Evolutionary conservation across 1,139 yeast species (phyloP).

Genomic region (Candida dubliniensis): DNA sequence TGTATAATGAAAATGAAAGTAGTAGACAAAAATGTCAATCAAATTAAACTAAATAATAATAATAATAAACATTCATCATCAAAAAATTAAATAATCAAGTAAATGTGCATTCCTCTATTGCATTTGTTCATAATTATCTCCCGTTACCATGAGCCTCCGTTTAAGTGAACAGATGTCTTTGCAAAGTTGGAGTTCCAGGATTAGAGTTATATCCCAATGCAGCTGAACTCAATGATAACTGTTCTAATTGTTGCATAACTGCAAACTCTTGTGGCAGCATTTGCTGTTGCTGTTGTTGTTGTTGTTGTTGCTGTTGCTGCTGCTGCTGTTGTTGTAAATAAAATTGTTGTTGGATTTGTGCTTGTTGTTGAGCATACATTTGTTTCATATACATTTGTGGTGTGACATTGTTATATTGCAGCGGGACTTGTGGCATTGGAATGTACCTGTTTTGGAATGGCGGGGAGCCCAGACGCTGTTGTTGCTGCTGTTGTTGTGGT

Average conservation of each 20-base stretch:
- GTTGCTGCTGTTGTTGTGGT: slow-evolving; percentile 10
- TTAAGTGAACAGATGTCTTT: slow-evolving; percentile 13
- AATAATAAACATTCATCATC: too few relatives aligned
- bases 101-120: too few relatives aligned
- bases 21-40: too few relatives aligned
- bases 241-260: slow-evolving; percentile 52
- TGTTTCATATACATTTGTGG: slow-evolving; percentile 13
- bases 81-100: background rate
- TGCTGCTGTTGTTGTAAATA: slow-evolving; percentile 13
- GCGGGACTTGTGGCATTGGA: slow-evolving; percentile 7
- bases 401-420: slow-evolving; percentile 9
- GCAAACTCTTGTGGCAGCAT: slow-evolving; percentile 30
- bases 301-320: slow-evolving; percentile 10
- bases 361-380: slow-evolving; percentile 13
- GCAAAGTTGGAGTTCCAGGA: slow-evolving; percentile 40
- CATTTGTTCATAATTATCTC: too few relatives aligned
- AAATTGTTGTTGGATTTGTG: slow-evolving; percentile 15
- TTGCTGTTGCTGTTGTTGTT: slow-evolving; percentile 16
- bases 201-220: slow-evolving; percentile 50
- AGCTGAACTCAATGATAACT: slow-evolving; percentile 48
- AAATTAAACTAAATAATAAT: too few relatives aligned
- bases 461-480: slow-evolving; percentile 4
- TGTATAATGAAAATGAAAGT: too few relatives aligned
- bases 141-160: background rate
- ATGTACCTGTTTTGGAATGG: slow-evolving; percentile 2